These are phyloP conservation scores for Chrysochromulina parva DNA, from an alignment of 78 protist species.

Conservation along the genomic window DNA sequence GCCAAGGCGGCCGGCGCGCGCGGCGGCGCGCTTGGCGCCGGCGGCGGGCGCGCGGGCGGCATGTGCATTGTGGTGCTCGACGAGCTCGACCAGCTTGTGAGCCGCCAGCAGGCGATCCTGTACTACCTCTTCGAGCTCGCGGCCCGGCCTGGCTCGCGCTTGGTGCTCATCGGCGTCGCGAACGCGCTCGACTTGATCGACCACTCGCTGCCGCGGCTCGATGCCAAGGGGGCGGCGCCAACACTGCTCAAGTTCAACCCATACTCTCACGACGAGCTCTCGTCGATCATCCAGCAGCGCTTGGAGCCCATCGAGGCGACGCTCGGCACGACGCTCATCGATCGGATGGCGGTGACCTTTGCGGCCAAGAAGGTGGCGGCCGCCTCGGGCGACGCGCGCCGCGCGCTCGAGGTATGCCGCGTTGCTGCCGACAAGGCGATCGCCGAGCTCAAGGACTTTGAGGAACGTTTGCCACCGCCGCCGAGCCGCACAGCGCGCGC, in stretches of 20 bases:
- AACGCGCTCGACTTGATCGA: slow-evolving; percentile 1
- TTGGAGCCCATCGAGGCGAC: background rate
- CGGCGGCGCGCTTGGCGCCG: background rate
- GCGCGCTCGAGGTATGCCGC: background rate
- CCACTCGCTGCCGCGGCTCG: background rate
- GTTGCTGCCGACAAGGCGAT: background rate
- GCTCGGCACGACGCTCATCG: background rate
- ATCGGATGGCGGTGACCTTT: background rate
- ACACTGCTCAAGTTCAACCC: background rate
- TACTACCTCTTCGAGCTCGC: background rate
- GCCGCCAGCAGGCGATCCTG: background rate
- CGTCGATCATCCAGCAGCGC: background rate
- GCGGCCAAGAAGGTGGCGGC: background rate
- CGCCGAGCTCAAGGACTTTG: background rate
- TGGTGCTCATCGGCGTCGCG: slow-evolving; percentile 6
- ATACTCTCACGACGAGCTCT: background rate
- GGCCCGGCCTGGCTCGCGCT: background rate
- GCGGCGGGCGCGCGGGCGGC: background rate
- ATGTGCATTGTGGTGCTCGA: background rate
- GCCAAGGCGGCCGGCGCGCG: background rate
- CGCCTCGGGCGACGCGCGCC: slow-evolving; percentile 10
- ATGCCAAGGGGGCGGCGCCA: background rate
- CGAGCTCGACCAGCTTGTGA: background rate
- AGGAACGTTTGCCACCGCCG: background rate
- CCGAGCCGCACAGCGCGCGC: background rate